phyloP scores from a whole-genome alignment of 192 early-diverging fungal genomes.

The Mortierella hygrophila region DNA sequence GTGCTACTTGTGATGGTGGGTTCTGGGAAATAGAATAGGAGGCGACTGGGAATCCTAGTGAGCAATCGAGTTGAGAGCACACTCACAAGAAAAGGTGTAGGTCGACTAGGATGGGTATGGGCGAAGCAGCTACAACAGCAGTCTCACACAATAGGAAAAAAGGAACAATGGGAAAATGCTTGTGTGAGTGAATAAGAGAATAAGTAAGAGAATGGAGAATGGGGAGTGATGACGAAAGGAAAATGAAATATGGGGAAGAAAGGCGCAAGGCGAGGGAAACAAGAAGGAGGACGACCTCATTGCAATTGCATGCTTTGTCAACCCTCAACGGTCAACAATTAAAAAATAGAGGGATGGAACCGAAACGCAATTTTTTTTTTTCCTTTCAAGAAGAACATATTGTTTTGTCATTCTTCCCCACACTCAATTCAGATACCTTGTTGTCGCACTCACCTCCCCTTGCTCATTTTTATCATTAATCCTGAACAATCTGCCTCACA shows the following conservation, averaged over 20 bases:
- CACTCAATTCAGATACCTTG: not conserved
- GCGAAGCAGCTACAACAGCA: not conserved
- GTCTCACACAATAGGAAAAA: not conserved
- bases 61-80: not conserved
- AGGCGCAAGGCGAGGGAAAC: not conserved
- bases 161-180: not conserved
- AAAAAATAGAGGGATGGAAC: not conserved
- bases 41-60: not conserved
- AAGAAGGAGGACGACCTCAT: not conserved
- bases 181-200: not conserved
- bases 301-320: not conserved
- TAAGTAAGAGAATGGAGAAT: not conserved
- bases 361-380: not conserved
- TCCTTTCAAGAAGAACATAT: not conserved
- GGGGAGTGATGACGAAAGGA: not conserved
- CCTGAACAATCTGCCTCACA: too few species aligned
- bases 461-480: too few species aligned
- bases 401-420: not conserved
- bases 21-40: not conserved
- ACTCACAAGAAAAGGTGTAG: not conserved
- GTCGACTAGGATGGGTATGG: too few species aligned
- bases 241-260: not conserved
- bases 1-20: not conserved
- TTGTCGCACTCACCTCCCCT: too few species aligned
- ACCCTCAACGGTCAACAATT: not conserved